Base-by-base conservation (phyloP, 176 grass and related monocot species). In the Pontederia crassipes region DNA sequence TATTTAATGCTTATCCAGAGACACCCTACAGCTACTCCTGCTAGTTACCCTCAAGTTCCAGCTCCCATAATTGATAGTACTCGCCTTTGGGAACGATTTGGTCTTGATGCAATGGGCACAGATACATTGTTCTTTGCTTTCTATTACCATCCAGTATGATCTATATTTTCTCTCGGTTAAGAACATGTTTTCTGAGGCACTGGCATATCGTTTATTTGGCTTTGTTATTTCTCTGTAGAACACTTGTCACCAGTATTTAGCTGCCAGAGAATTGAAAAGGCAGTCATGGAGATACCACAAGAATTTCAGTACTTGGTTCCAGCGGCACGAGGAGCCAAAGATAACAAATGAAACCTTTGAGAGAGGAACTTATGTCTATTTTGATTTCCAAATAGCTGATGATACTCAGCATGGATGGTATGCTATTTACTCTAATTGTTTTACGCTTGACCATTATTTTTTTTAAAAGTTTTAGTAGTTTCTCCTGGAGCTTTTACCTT, bases 51-150 rank as follows among this genome's bases (percentile, higher is more conserved):
- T 50, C 94, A 98, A 78, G 76, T 71, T 70, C 94, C 92, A 61
- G 85, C 88, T 58, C 82, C 94, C 28, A 74, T 90, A 66, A 72
- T 98, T 58, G 88, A 82, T 10, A 92, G 92, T 74, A 79, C 84
- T 53, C 82, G 79, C 9, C 88, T 98, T 55, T 98, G 94, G 94
- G 94, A 98, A 81, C 78, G 94, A 67, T 73, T 93, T 5, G 84
- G 84, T 70, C 66, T 75, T 46, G 88, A 98, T 80, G 62, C 94
- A 62, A 68, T 89, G 65, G 75, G 88, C 62, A 89, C 94, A 1
- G 94, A 98, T 76, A 79, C 86, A 66, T 62, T 98, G n/a, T 98
- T 98, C 69, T 98, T 98, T 76, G 88, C 94, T 9, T 98, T 98
- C 70, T 98, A 98, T 68, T 89, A 98, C 68, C 94, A 92, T 69